Percentiles rank a stretch among this genome's conserved stretches.
phyloP scores from a whole-genome alignment of 352 stramenopile species.

The Aphanomyces astaci region DNA sequence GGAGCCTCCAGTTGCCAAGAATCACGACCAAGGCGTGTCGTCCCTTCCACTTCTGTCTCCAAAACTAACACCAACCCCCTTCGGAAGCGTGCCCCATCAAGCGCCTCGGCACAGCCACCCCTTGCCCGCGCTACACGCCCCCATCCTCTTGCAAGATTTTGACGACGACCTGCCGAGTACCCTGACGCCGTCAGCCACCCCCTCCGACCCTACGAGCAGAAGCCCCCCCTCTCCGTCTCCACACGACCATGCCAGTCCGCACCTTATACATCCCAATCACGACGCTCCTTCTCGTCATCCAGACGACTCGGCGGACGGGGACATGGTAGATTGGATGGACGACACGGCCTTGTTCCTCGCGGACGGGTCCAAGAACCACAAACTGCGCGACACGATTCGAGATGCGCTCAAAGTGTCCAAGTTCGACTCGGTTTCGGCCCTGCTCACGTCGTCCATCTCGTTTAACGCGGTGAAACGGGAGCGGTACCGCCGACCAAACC shows the following conservation, averaged over 20 bases:
- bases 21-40: slow-evolving; percentile 26
- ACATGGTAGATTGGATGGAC: slow-evolving; percentile 50
- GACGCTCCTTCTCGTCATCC: too few relatives aligned
- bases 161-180: background rate
- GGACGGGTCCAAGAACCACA: slow-evolving; percentile 79
- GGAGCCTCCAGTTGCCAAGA: background rate
- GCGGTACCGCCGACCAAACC: slow-evolving; percentile 22
- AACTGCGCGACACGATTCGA: slow-evolving; percentile 75
- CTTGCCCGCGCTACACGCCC: background rate
- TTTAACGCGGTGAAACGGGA: slow-evolving; percentile 46
- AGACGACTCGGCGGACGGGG: slow-evolving; percentile 22
- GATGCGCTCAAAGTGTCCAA: slow-evolving; percentile 73
- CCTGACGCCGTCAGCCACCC: background rate
- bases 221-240: too few relatives aligned
- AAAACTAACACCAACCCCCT: background rate
- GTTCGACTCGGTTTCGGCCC: slow-evolving; percentile 86
- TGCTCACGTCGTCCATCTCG: slow-evolving; percentile 70
- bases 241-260: too few relatives aligned
- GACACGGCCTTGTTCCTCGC: slow-evolving; percentile 80
- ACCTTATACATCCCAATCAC: too few relatives aligned
- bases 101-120: background rate
- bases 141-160: slow-evolving; percentile 7
- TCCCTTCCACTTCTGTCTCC: background rate
- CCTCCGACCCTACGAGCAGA: background rate
- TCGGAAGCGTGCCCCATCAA: background rate